Percentiles rank a stretch among this genome's conserved stretches.
Conservation (phyloP, 176 grass and related monocot genomes). For the Oryza longistaminata region DNA sequence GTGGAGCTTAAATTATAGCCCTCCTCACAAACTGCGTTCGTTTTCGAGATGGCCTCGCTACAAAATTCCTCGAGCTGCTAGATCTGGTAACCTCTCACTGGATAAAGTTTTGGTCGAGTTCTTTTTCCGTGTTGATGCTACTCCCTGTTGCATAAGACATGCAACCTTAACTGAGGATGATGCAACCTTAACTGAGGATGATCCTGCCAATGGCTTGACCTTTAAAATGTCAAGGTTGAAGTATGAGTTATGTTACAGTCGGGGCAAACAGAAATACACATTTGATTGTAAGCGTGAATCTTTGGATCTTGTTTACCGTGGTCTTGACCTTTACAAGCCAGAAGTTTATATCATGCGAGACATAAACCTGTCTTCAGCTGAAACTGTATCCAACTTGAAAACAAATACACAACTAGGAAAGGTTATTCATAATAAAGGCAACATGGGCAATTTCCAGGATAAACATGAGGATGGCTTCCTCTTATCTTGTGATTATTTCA, state of each 20-base stretch:
- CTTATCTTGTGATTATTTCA: slow-evolving; percentile 91
- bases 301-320: slow-evolving; percentile 97
- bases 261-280: slow-evolving; percentile 96
- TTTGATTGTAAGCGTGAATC: slow-evolving; percentile 92
- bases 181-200: slow-evolving; percentile 85
- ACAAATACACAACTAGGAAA: slow-evolving; percentile 33
- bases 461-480: slow-evolving; percentile 91
- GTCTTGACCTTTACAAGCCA: slow-evolving; percentile 83
- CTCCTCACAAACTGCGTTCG: slow-evolving; percentile 91
- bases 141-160: slow-evolving; percentile 93
- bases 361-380: slow-evolving; percentile 50
- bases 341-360: slow-evolving; percentile 82
- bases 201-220: slow-evolving; percentile 89
- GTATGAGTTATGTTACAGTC: slow-evolving; percentile 94
- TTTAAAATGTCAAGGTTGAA: slow-evolving; percentile 99
- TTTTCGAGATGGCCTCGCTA: slow-evolving; percentile 97
- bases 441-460: slow-evolving; percentile 60
- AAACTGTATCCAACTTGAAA: slow-evolving; percentile 51
- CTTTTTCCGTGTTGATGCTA: slow-evolving; percentile 90
- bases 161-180: slow-evolving; percentile 84
- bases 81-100: slow-evolving; percentile 96
- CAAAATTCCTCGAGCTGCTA: slow-evolving; percentile 73
- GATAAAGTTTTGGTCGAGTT: slow-evolving; percentile 99
- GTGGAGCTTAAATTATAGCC: slow-evolving; percentile 96
- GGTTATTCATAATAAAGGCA: slow-evolving; percentile 49